Evolutionary conservation across 2,329 filamentous ascomycete species (phyloP).

Genomic region (Colletotrichum filicis): DNA sequence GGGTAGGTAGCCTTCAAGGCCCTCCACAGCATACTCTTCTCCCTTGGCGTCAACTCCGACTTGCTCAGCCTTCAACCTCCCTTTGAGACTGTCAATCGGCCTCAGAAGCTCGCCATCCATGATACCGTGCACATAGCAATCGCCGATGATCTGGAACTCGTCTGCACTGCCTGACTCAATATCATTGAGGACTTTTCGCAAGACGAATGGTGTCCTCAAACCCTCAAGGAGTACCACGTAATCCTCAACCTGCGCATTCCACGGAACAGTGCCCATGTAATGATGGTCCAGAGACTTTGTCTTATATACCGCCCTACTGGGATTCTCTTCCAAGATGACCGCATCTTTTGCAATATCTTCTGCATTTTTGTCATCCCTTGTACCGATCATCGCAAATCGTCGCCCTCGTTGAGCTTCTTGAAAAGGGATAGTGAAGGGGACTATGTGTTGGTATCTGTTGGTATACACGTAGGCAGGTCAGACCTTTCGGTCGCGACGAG

Average conservation of each 20-base stretch:
- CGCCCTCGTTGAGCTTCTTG: constrained; percentile 24
- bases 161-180: background rate
- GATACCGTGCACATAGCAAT: constrained; percentile 12
- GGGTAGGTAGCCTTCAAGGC: background rate
- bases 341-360: background rate
- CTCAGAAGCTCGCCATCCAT: constrained; percentile 11
- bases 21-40: background rate
- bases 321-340: background rate
- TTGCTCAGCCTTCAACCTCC: background rate
- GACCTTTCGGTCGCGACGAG: too few species aligned
- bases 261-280: constrained; percentile 6
- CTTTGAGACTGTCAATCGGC: background rate
- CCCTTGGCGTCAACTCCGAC: background rate
- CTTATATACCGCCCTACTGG: background rate
- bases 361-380: background rate
- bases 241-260: constrained; percentile 37
- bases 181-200: constrained; percentile 36
- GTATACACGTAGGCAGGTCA: too few species aligned
- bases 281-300: background rate
- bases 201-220: constrained; percentile 45
- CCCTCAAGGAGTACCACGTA: constrained; percentile 46
- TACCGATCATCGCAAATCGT: constrained; percentile 4
- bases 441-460: too few species aligned
- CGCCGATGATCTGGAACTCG: background rate
- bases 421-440: constrained; percentile 8